These are phyloP conservation scores for Ramalina peruviana DNA, from an alignment of 495 filamentous ascomycete genomes.

Conservation along the genomic window DNA sequence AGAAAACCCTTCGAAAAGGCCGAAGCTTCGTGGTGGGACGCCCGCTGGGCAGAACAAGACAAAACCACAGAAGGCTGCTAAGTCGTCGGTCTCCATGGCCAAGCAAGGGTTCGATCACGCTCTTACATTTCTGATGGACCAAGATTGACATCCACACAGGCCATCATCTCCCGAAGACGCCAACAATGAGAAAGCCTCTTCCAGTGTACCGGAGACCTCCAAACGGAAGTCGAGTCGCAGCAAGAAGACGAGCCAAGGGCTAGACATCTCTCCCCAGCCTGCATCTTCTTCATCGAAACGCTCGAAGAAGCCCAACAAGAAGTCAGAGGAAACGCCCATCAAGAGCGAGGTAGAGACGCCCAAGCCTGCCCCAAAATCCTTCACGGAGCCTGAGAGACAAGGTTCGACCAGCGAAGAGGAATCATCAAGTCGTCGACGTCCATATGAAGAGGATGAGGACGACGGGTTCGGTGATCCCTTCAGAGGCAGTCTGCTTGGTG, in stretches of 20 bases:
- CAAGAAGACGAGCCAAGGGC: slow-evolving; percentile 37
- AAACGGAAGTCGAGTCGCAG: slow-evolving; percentile 56
- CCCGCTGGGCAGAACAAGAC: slow-evolving; percentile 21
- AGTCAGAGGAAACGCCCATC: slow-evolving; percentile 37
- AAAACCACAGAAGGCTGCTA: slow-evolving; percentile 42
- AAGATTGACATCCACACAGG: neutral
- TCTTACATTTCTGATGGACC: neutral
- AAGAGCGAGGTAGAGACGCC: slow-evolving; percentile 31
- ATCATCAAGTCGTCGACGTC: slow-evolving; percentile 28
- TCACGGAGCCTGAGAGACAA: slow-evolving; percentile 30
- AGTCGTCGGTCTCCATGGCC: slow-evolving; percentile 61
- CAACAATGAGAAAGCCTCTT: slow-evolving; percentile 27
- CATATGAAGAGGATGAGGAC: slow-evolving; percentile 38
- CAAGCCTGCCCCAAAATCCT: slow-evolving; percentile 25
- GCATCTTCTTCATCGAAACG: slow-evolving; percentile 29
- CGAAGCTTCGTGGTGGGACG: slow-evolving; percentile 22
- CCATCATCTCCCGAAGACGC: slow-evolving; percentile 19
- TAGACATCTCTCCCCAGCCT: slow-evolving; percentile 8
- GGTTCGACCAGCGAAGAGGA: slow-evolving; percentile 52
- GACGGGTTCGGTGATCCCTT: slow-evolving; percentile 76
- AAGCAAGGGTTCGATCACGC: slow-evolving; percentile 51
- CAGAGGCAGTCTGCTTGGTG: slow-evolving; percentile 54
- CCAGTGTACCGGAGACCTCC: slow-evolving; percentile 38
- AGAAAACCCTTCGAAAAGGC: slow-evolving; percentile 38
- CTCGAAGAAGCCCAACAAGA: slow-evolving; percentile 45